Conservation (phyloP, 257 asterid species). For the Solanum paucissectum region DNA sequence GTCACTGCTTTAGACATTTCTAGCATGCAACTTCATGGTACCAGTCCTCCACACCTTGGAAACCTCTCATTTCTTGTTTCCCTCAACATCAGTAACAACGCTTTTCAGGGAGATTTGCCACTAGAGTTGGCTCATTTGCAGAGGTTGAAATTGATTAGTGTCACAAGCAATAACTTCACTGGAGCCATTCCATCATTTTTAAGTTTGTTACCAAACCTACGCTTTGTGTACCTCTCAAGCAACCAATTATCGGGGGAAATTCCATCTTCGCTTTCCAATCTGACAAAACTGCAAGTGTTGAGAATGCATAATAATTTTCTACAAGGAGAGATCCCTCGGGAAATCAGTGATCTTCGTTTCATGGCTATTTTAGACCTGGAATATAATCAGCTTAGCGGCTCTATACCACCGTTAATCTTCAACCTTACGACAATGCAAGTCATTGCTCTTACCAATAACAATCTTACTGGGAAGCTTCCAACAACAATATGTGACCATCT, state of each 20-base stretch:
- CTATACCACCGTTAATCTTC: not conserved
- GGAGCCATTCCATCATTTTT: not conserved
- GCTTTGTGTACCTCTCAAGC: not conserved
- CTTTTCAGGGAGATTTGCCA: not conserved
- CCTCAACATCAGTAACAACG: not conserved
- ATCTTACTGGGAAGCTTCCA: not conserved
- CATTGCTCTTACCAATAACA: not conserved
- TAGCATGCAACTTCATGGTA: not conserved
- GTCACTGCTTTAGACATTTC: not conserved
- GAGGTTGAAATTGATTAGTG: no score
- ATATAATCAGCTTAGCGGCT: not conserved
- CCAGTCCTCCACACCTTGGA: not conserved
- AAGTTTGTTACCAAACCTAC: not conserved
- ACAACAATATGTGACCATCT: not conserved
- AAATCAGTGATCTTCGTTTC: not conserved
- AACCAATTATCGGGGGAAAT: not conserved
- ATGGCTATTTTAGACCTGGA: not conserved
- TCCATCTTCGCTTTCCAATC: not conserved
- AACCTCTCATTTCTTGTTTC: not conserved
- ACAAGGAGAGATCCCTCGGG: not conserved
- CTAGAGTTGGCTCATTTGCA: not conserved
- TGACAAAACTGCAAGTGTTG: not conserved
- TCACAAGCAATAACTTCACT: no score
- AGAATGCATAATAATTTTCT: fast-evolving
- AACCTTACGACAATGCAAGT: not conserved